A percentile compares a stretch with the other conserved stretches of the same genome.
phyloP scores from a whole-genome alignment of 1,139 yeast genomes.

The Scheffersomyces cryptocercus region DNA sequence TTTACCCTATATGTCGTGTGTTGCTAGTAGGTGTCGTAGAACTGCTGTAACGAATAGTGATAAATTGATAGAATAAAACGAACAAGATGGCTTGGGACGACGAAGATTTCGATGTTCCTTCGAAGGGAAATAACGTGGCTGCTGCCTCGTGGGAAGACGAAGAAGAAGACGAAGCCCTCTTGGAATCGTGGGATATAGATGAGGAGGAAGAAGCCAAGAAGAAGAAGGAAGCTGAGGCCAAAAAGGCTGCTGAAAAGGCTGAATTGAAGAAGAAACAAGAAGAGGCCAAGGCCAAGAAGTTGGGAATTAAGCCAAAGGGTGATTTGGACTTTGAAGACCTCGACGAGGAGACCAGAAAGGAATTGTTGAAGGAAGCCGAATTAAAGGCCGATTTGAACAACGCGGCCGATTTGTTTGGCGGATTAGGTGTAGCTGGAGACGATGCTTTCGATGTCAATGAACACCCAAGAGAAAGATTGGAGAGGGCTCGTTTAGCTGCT shows the following conservation, averaged over 20 bases:
- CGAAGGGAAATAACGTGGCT: conserved; percentile 37
- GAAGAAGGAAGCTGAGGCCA: conserved; percentile 41
- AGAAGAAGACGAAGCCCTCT: conserved; percentile 70
- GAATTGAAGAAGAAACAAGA: conserved; percentile 43
- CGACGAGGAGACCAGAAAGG: conserved; percentile 68
- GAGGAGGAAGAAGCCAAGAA: conserved; percentile 60
- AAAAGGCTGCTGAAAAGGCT: conserved; percentile 42
- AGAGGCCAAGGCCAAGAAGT: conserved; percentile 32
- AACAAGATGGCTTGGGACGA: conserved; percentile 65
- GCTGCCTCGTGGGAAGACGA: conserved; percentile 82
- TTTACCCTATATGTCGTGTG: too few relatives aligned
- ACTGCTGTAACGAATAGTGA: too few relatives aligned
- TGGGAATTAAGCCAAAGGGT: conserved; percentile 18
- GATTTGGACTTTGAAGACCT: conserved; percentile 55
- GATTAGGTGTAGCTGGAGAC: conserved; percentile 65
- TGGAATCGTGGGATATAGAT: conserved; percentile 85
- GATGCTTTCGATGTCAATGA: conserved; percentile 42
- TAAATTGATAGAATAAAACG: too few relatives aligned
- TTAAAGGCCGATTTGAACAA: conserved; percentile 82
- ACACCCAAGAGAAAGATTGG: conserved; percentile 69
- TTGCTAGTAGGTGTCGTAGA: too few relatives aligned
- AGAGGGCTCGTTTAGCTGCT: conserved; percentile 51
- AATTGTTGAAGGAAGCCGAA: conserved; percentile 76
- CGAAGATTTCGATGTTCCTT: conserved; percentile 82
- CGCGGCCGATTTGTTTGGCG: conserved; percentile 91